These are phyloP conservation scores for Akebia trifoliata DNA, from an alignment of 164 flowering plant species.

Conservation along the genomic window DNA sequence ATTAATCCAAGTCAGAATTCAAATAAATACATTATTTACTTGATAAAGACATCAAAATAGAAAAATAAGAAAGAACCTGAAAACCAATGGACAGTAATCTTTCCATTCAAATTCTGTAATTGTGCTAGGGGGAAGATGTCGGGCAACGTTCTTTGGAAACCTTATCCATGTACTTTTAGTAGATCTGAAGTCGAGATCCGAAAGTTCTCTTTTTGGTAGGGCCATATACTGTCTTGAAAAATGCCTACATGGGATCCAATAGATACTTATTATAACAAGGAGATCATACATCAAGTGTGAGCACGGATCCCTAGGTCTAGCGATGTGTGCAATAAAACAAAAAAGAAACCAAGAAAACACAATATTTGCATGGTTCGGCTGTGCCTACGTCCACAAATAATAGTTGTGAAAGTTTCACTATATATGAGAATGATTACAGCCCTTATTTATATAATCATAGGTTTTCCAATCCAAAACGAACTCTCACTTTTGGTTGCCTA, in stretches of 20 bases:
- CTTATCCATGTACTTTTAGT: constrained; percentile 18
- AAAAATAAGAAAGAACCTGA: constrained; percentile 27
- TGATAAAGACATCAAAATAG: not conserved
- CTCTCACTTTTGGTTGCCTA: too few relatives aligned
- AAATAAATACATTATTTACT: not conserved
- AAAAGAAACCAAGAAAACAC: too few relatives aligned
- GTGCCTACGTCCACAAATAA: too few relatives aligned
- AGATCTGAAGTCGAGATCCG: constrained; percentile 22
- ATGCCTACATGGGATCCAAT: constrained; percentile 6
- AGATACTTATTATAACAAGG: not conserved
- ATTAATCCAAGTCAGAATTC: not conserved
- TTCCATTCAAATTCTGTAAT: constrained; percentile 36
- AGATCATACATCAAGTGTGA: too few relatives aligned
- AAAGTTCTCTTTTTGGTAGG: constrained; percentile 19
- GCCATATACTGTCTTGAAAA: constrained; percentile 24
- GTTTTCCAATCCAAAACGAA: too few relatives aligned
- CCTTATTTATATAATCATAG: too few relatives aligned
- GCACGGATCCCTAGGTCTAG: too few relatives aligned
- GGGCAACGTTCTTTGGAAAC: constrained; percentile 19
- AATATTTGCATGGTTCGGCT: too few relatives aligned
- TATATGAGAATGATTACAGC: too few relatives aligned
- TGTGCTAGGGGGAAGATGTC: constrained; percentile 14
- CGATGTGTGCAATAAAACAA: too few relatives aligned
- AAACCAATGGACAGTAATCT: constrained; percentile 39
- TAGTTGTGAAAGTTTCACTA: too few relatives aligned